Conservation (phyloP, 495 filamentous ascomycete species). For the Hypomontagnella submonticulosa region DNA sequence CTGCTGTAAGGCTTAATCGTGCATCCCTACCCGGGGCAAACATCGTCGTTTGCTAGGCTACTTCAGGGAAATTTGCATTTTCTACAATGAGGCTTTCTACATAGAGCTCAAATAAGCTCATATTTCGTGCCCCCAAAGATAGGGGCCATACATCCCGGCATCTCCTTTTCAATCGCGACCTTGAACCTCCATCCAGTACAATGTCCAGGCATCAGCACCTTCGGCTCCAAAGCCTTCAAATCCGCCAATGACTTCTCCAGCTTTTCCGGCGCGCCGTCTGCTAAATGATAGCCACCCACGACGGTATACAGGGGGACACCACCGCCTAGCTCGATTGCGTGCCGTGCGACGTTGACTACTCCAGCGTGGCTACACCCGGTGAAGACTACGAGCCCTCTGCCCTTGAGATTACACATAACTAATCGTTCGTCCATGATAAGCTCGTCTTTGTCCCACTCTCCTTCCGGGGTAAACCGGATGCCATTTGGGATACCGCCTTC, state of each 20-base stretch:
- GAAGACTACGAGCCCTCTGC: constrained; percentile 69
- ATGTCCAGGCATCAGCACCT: constrained; percentile 67
- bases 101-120: constrained; percentile 48
- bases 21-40: too few relatives aligned
- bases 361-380: constrained; percentile 72
- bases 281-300: constrained; percentile 71
- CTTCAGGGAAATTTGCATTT: too few relatives aligned
- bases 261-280: constrained; percentile 57
- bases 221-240: constrained; percentile 63
- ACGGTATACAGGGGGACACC: constrained; percentile 64
- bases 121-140: constrained; percentile 67
- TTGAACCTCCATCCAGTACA: constrained; percentile 72
- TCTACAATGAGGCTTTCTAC: too few relatives aligned
- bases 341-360: constrained; percentile 65
- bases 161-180: constrained; percentile 66
- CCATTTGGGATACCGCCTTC: constrained; percentile 63
- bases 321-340: constrained; percentile 58
- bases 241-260: constrained; percentile 62
- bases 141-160: constrained; percentile 67
- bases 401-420: constrained; percentile 67
- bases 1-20: too few relatives aligned
- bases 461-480: constrained; percentile 58
- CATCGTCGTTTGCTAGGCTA: too few relatives aligned
- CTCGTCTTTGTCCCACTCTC: constrained; percentile 66
- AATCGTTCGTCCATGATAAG: constrained; percentile 68